Percentiles rank a stretch among this genome's conserved stretches.
Conservation (phyloP, 352 stramenopile species). For the Saprolegnia diclina region DNA sequence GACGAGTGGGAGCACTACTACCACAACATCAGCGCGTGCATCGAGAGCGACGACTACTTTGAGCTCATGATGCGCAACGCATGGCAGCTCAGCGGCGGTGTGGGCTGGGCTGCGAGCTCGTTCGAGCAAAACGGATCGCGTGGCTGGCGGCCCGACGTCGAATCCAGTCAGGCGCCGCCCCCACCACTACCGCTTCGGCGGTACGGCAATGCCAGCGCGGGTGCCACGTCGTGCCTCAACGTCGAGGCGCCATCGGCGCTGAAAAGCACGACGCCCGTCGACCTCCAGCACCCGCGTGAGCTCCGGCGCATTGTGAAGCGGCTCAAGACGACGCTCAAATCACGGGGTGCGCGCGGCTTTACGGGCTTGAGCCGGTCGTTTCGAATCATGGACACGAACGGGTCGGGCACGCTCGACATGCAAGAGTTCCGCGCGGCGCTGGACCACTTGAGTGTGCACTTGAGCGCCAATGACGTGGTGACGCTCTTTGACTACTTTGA, state of each 20-base stretch:
- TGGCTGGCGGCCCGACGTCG: background rate
- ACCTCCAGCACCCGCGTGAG: constrained; percentile 30
- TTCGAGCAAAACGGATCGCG: constrained; percentile 15
- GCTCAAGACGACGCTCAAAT: constrained; percentile 24
- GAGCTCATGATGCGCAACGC: constrained; percentile 34
- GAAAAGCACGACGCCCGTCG: constrained; percentile 17
- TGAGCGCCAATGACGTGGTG: constrained; percentile 18
- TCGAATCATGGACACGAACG: constrained; percentile 36
- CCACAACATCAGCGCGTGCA: constrained; percentile 36
- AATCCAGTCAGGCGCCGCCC: background rate
- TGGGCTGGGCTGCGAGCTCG: constrained; percentile 31
- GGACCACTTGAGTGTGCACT: constrained; percentile 13
- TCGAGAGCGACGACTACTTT: constrained; percentile 48
- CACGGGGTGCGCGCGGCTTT: constrained; percentile 26
- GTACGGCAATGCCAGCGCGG: constrained; percentile 17
- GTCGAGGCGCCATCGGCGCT: background rate
- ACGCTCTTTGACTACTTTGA: constrained; percentile 38
- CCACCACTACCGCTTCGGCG: constrained; percentile 2
- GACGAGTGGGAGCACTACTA: constrained; percentile 52
- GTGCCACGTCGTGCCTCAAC: constrained; percentile 17
- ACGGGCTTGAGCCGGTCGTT: constrained; percentile 29
- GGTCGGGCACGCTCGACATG: constrained; percentile 29
- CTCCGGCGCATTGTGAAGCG: constrained; percentile 25
- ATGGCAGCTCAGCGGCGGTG: constrained; percentile 39
- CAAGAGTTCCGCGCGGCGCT: constrained; percentile 32